These are phyloP conservation scores for Leishmania amazonensis DNA, from an alignment of 208 protist genomes.

Conservation along the genomic window DNA sequence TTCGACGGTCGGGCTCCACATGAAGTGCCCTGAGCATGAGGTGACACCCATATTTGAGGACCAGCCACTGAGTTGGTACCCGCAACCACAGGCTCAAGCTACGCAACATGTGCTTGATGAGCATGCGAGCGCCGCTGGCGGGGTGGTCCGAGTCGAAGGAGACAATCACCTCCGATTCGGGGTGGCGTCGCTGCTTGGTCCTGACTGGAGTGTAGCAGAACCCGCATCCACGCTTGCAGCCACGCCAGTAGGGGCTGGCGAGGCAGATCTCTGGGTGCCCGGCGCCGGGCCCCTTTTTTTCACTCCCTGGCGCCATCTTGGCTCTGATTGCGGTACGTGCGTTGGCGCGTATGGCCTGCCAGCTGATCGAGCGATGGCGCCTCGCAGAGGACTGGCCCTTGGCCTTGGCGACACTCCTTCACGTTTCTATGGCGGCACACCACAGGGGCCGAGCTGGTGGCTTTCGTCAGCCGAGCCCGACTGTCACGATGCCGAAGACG, in stretches of 20 bases:
- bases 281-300: background rate
- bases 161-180: background rate
- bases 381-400: background rate
- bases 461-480: background rate
- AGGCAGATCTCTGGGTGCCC: background rate
- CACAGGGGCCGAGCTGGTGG: background rate
- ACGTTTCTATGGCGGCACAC: background rate
- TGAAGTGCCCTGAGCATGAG: background rate
- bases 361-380: slow-evolving; percentile 3
- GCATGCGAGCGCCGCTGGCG: background rate
- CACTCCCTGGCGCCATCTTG: background rate
- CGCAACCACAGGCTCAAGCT: background rate
- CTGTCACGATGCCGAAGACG: background rate
- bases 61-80: background rate
- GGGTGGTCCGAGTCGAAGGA: background rate
- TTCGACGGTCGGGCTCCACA: background rate
- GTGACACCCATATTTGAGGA: slow-evolving; percentile 10
- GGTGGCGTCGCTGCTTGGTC: background rate
- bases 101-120: background rate
- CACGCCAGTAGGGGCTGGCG: background rate
- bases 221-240: background rate
- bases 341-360: background rate
- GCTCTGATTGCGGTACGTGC: background rate
- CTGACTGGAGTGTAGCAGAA: background rate
- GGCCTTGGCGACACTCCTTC: background rate